Base-by-base conservation (phyloP, 306 rosid species). In the Castanospermum australe region DNA sequence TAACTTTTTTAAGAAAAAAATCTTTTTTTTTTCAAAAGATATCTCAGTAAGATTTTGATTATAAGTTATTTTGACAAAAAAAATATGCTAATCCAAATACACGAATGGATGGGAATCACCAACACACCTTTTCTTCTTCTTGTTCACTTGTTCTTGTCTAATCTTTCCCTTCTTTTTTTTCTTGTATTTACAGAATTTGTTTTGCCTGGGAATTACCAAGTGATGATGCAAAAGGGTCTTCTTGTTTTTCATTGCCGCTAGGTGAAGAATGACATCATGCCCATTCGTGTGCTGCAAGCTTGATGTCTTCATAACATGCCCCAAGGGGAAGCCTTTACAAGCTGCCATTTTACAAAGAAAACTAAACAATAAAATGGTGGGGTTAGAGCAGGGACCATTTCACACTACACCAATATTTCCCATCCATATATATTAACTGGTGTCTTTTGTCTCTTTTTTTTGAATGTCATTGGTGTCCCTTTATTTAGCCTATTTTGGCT, bases 251-350 rank as follows among this genome's bases (percentile, higher is more conserved):
- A 72, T 62, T 76, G 35, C 8, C 21, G 48, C 67, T n/a, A 14
- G 67, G 80, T 83, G 69, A 79, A 84, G 83, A 75, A 60, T 81
- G 87, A 79, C 83, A 83, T 85, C 85, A 81, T 62, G 50, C 78
- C 78, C 96, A 84, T 73, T 84, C 88, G 89, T 89, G 96, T 84
- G 83, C 18, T 17, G 10, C 24, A 67, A 65, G 4, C 61, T 69
- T 17, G 55, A 74, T 59, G 79, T 41, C 55, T 38, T 54, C 22
- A 66, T 64, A 59, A 71, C 77, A 79, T 60, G 63, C 39, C 21
- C 30, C 63, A 51, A 2, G 13, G 30, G 55, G 55, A 67, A 36
- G 76, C 66, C 71, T 59, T 79, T 63, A 22, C 13, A 30, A 55
- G 35, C 52, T 33, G 63, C 62, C 79, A 73, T 71, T 84, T 78